Evolutionary conservation across 2,329 filamentous ascomycete species (phyloP).

Genomic region (Fusarium goolgardi): DNA sequence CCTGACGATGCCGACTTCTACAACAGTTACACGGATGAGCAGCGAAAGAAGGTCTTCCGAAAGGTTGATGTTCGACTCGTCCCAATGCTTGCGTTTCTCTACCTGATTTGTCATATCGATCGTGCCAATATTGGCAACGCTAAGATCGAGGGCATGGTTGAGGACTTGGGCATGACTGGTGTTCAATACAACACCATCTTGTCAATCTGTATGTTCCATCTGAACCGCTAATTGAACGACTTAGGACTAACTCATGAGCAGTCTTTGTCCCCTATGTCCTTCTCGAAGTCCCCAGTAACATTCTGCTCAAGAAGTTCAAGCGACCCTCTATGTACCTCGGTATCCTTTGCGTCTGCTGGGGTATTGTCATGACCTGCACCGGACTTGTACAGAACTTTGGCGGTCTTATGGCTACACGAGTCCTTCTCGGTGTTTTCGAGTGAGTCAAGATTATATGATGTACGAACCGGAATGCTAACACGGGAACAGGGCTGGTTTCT

Average conservation of each 20-base stretch:
- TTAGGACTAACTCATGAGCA: neutral
- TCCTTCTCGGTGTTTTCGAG: conserved; percentile 76
- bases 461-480: neutral
- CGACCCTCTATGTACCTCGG: conserved; percentile 44
- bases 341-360: conserved; percentile 62
- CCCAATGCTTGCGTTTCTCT: conserved; percentile 66
- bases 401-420: conserved; percentile 70
- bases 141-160: conserved; percentile 57
- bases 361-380: conserved; percentile 72
- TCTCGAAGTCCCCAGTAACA: conserved; percentile 45
- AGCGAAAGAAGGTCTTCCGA: conserved; percentile 41
- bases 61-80: conserved; percentile 52
- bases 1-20: conserved; percentile 44
- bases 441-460: conserved; percentile 9
- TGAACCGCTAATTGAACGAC: fast-evolving
- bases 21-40: conserved; percentile 38
- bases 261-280: conserved; percentile 44
- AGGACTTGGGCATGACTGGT: conserved; percentile 61
- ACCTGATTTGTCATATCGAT: conserved; percentile 68
- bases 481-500: conserved; percentile 66
- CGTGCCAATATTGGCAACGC: conserved; percentile 64
- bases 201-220: conserved; percentile 72
- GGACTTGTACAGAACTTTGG: conserved; percentile 69
- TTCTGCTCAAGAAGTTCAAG: conserved; percentile 45
- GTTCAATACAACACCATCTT: conserved; percentile 69